A percentile compares a stretch with the other conserved stretches of the same genome.
Conservation (phyloP, 2,329 filamentous ascomycete species). For the Sporothrix phasma region DNA sequence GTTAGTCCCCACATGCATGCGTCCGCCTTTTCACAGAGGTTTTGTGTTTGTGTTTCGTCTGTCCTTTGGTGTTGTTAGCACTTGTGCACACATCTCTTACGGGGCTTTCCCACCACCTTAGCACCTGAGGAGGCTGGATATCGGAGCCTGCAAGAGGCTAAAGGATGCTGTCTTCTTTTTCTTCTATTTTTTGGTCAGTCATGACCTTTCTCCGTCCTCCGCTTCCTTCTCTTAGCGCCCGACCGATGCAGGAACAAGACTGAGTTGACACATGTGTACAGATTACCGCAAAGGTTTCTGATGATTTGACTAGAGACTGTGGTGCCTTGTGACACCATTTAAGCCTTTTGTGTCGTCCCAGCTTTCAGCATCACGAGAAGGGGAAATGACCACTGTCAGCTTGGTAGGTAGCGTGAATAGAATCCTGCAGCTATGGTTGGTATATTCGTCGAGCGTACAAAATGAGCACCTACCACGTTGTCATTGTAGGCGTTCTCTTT, state of each 20-base stretch:
- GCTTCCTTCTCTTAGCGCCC: background rate
- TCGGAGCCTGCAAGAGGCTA: constrained; percentile 1
- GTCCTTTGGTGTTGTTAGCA: background rate
- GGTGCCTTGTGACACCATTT: background rate
- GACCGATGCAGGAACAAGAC: background rate
- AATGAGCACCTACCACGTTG: background rate
- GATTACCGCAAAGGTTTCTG: background rate
- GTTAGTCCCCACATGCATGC: background rate
- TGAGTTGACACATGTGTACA: background rate
- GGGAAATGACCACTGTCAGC: background rate
- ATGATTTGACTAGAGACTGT: background rate
- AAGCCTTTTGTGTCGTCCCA: no score
- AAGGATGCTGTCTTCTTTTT: background rate
- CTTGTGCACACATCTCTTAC: background rate
- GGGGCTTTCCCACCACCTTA: no score
- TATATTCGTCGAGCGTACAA: background rate
- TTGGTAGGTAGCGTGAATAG: background rate
- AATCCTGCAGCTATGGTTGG: background rate
- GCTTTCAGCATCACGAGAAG: background rate
- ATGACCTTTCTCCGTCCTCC: background rate
- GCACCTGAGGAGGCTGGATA: no score
- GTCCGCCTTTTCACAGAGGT: background rate
- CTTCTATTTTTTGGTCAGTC: background rate
- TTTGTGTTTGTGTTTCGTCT: background rate
- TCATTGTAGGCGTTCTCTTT: no score